phyloP scores from a whole-genome alignment of 1,284 basidiomycete genomes.

The Irpex sp. region DNA sequence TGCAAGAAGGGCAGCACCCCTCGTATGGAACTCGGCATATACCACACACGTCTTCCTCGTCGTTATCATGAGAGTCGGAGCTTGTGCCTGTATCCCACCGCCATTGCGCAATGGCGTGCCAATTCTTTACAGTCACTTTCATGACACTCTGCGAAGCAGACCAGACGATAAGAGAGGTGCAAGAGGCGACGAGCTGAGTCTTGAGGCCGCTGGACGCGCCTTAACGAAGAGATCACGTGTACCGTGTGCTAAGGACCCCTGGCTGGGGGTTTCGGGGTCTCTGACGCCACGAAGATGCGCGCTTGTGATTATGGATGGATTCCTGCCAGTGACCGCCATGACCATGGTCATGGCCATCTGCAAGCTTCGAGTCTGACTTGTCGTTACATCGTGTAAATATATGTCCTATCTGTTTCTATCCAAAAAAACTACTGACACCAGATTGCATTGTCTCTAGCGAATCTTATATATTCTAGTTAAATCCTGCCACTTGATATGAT shows the following conservation, averaged over 20 bases:
- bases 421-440: no score
- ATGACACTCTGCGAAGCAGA: conserved; percentile 30
- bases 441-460: no score
- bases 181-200: no score
- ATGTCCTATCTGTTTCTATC: no score
- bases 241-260: background rate
- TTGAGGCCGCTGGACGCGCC: no score
- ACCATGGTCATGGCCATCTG: no score
- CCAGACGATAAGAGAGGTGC: background rate
- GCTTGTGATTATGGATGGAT: no score
- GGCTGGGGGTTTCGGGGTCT: background rate
- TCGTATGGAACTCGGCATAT: conserved; percentile 91
- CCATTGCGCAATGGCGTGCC: conserved; percentile 86
- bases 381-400: no score
- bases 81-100: conserved; percentile 68
- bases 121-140: conserved; percentile 77
- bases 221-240: background rate
- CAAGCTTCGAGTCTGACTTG: no score
- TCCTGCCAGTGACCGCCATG: background rate
- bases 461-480: no score
- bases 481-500: no score
- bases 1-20: conserved; percentile 89
- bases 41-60: conserved; percentile 80
- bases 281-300: conserved; percentile 5
- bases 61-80: conserved; percentile 26